phyloP scores from a whole-genome alignment of 352 stramenopile genomes.

The Globisporangium echinulatum region DNA sequence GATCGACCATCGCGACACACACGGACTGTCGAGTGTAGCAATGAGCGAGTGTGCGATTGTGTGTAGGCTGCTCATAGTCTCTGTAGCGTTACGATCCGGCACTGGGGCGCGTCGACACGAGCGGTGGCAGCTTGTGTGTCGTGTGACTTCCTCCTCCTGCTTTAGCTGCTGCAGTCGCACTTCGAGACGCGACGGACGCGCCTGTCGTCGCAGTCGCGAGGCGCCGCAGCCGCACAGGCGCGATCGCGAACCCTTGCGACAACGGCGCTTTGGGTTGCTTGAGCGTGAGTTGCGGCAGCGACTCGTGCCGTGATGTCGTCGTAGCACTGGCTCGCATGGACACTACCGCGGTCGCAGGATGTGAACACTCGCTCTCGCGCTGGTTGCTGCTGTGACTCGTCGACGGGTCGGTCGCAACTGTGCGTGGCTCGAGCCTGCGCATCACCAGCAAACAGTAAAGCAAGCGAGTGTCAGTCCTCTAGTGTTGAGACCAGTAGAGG shows the following conservation, averaged over 20 bases:
- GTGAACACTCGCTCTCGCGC: background rate
- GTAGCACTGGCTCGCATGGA: no score
- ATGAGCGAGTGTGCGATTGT: no score
- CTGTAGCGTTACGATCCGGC: no score
- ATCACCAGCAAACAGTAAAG: background rate
- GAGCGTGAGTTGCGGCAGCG: conserved; percentile 14
- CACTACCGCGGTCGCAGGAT: background rate
- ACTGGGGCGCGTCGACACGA: background rate
- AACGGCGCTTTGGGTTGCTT: conserved; percentile 5
- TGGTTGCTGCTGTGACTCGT: conserved; percentile 4
- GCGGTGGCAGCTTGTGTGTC: background rate
- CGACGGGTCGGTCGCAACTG: conserved; percentile 9
- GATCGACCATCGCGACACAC: no score
- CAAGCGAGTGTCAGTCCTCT: no score
- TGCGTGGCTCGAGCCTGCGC: conserved; percentile 34
- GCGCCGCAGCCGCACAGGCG: conserved; percentile 27
- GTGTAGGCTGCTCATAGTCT: background rate
- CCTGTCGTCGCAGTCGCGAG: conserved; percentile 34
- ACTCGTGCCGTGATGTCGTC: background rate
- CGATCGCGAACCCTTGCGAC: conserved; percentile 20
- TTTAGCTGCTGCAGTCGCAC: background rate
- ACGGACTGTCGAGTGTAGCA: no score
- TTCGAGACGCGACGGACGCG: no score
- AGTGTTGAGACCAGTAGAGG: no score
- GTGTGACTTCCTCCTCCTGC: background rate